Evolutionary conservation across 1,284 basidiomycete species (phyloP).

Genomic region (Fomes fomentarius): DNA sequence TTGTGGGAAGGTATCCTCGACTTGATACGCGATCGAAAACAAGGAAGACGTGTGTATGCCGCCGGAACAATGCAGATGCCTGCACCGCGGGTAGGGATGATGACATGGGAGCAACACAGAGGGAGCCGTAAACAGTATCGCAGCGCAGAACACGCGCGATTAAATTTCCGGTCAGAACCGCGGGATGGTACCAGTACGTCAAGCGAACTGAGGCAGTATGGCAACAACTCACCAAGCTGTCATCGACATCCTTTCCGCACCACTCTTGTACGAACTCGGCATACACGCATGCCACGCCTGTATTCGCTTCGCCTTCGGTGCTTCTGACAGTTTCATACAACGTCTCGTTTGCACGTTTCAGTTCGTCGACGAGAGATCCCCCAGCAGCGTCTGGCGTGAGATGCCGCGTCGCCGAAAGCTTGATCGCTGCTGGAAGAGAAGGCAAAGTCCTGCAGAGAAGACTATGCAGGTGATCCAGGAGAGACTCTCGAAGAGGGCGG

Average conservation of each 20-base stretch:
- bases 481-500: constrained; percentile 43
- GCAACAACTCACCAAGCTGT: constrained; percentile 52
- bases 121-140: not conserved
- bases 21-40: constrained; percentile 10
- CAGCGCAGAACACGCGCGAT: not conserved
- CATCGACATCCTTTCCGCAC: constrained; percentile 52
- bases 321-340: constrained; percentile 40
- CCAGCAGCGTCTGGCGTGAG: constrained; percentile 44
- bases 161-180: not conserved
- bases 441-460: constrained; percentile 50
- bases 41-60: constrained; percentile 2
- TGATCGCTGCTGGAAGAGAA: constrained; percentile 52
- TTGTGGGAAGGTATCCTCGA: not conserved
- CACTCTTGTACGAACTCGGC: constrained; percentile 59
- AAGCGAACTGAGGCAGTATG: not conserved
- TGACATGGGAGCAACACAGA: not conserved
- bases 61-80: not conserved
- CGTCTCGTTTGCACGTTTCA: constrained; percentile 62
- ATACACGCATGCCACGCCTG: constrained; percentile 52
- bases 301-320: constrained; percentile 21
- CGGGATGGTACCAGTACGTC: not conserved
- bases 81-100: not conserved
- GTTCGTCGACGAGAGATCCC: constrained; percentile 55
- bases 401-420: constrained; percentile 52
- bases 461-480: constrained; percentile 61